Conservation (phyloP, 805 yeast species). For the Saccharomycopsis capsularis region DNA sequence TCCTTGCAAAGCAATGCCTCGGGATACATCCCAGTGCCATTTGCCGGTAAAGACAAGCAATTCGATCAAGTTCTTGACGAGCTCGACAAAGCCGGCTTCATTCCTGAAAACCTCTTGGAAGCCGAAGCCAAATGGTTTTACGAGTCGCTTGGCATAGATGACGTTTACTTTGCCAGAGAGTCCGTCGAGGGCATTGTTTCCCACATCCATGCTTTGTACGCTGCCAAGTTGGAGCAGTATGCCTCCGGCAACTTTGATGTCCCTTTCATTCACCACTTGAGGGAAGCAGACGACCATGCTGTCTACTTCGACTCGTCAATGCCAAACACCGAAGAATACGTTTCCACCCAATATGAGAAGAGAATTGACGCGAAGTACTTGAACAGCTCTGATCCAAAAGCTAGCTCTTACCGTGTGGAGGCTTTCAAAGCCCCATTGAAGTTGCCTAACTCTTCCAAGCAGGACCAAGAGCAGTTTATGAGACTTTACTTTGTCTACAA, state of each 20-base stretch:
- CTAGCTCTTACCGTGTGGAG: slow-evolving; percentile 61
- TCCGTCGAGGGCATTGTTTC: slow-evolving; percentile 71
- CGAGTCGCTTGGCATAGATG: slow-evolving; percentile 81
- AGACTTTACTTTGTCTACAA: slow-evolving; percentile 80
- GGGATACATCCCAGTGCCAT: slow-evolving; percentile 72
- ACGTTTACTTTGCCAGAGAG: slow-evolving; percentile 84
- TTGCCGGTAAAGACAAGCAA: slow-evolving; percentile 76
- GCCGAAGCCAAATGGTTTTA: slow-evolving; percentile 88
- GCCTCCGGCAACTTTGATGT: slow-evolving; percentile 48
- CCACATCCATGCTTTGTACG: slow-evolving; percentile 81
- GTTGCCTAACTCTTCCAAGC: slow-evolving; percentile 30
- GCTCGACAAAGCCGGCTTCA: slow-evolving; percentile 76
- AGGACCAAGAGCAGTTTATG: slow-evolving; percentile 37
- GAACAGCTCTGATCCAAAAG: slow-evolving; percentile 39
- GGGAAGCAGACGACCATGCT: slow-evolving; percentile 80
- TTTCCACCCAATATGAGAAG: slow-evolving; percentile 53
- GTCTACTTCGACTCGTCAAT: slow-evolving; percentile 76
- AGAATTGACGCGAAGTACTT: slow-evolving; percentile 78
- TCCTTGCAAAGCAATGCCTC: slow-evolving; percentile 25
- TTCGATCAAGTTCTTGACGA: slow-evolving; percentile 74
- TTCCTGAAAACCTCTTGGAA: slow-evolving; percentile 82
- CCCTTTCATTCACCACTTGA: slow-evolving; percentile 68
- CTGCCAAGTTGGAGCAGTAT: slow-evolving; percentile 87
- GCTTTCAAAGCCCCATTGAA: slow-evolving; percentile 62
- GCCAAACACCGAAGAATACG: slow-evolving; percentile 38